These are phyloP conservation scores for Plectosphaerella cucumerina DNA, from an alignment of 2,329 filamentous ascomycete genomes.

Conservation along the genomic window DNA sequence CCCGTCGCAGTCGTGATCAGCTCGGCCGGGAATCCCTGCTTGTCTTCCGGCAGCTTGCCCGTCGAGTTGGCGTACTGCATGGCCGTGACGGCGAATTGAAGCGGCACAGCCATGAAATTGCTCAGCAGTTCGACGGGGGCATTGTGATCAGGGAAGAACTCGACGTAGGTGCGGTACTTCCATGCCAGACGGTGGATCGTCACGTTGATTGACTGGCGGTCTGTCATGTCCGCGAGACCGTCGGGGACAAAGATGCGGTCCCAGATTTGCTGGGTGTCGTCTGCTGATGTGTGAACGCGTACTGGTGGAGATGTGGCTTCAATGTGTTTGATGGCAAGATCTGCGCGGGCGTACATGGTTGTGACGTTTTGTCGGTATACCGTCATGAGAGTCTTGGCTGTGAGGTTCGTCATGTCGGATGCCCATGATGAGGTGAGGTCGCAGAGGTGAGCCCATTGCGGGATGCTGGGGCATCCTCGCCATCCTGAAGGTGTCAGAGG, in stretches of 20 bases:
- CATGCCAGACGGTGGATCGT: conserved; percentile 13
- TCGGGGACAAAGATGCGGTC: conserved; percentile 9
- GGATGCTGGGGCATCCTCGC: conserved; percentile 12
- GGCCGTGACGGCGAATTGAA: conserved; percentile 15
- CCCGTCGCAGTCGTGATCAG: conserved; percentile 12
- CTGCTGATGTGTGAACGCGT: conserved; percentile 4
- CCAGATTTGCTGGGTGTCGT: conserved; percentile 11
- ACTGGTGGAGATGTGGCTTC: conserved; percentile 1
- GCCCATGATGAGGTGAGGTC: conserved; percentile 9
- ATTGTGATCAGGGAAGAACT: conserved; percentile 15
- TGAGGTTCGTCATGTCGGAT: not conserved
- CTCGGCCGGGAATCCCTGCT: conserved; percentile 10
- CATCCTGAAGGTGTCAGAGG: conserved; percentile 7
- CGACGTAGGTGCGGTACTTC: conserved; percentile 15
- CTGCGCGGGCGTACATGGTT: conserved; percentile 13
- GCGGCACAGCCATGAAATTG: conserved; percentile 14
- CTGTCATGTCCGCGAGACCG: conserved; percentile 5
- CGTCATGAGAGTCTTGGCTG: conserved; percentile 13
- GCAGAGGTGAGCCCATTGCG: conserved; percentile 8
- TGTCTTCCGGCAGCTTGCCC: conserved; percentile 2
- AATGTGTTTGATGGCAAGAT: conserved; percentile 15
- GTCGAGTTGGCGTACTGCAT: conserved; percentile 14
- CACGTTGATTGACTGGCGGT: conserved; percentile 10
- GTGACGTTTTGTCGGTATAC: conserved; percentile 11
- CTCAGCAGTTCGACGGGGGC: conserved; percentile 10